Evolutionary conservation across 257 asterid species (phyloP).

Genomic region (Datura wrightii): DNA sequence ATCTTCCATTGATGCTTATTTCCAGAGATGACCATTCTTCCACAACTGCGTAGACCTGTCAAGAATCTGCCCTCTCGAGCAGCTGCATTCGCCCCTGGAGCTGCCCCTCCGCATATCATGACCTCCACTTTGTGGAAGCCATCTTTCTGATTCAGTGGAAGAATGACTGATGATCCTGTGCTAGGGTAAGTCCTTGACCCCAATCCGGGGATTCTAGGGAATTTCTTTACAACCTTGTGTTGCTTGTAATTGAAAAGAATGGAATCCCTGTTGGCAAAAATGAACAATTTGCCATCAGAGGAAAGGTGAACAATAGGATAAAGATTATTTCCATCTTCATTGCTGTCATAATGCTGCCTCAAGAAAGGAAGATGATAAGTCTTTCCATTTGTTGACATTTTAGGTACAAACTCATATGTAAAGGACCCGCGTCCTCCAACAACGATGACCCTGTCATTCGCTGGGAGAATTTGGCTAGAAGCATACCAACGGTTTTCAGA

Average conservation of each 20-base stretch:
- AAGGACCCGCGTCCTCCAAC: slow-evolving; percentile 57
- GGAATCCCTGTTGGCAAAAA: slow-evolving; percentile 67
- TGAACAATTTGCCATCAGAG: slow-evolving; percentile 63
- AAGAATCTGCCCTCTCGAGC: slow-evolving; percentile 47
- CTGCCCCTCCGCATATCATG: slow-evolving; percentile 72
- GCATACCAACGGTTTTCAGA: slow-evolving; percentile 57
- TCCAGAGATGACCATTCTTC: slow-evolving; percentile 71
- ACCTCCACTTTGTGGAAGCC: slow-evolving; percentile 57
- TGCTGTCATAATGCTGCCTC: slow-evolving; percentile 41
- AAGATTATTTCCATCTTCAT: slow-evolving; percentile 50
- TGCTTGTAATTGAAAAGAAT: slow-evolving; percentile 60
- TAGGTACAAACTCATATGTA: slow-evolving; percentile 65
- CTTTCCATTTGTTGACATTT: slow-evolving; percentile 29
- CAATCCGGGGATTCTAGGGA: slow-evolving; percentile 57
- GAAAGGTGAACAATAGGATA: slow-evolving; percentile 76
- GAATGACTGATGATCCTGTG: slow-evolving; percentile 67
- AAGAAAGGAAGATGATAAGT: slow-evolving; percentile 56
- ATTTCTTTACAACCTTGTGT: slow-evolving; percentile 48
- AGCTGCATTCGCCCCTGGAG: slow-evolving; percentile 45
- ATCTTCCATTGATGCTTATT: slow-evolving; percentile 55
- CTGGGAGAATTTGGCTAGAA: slow-evolving; percentile 54
- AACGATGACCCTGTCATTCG: slow-evolving; percentile 49
- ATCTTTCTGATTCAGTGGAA: slow-evolving; percentile 52
- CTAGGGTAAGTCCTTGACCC: slow-evolving; percentile 74
- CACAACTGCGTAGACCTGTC: slow-evolving; percentile 54